phyloP scores from a whole-genome alignment of 805 yeast genomes.

The Priceomyces carsonii region DNA sequence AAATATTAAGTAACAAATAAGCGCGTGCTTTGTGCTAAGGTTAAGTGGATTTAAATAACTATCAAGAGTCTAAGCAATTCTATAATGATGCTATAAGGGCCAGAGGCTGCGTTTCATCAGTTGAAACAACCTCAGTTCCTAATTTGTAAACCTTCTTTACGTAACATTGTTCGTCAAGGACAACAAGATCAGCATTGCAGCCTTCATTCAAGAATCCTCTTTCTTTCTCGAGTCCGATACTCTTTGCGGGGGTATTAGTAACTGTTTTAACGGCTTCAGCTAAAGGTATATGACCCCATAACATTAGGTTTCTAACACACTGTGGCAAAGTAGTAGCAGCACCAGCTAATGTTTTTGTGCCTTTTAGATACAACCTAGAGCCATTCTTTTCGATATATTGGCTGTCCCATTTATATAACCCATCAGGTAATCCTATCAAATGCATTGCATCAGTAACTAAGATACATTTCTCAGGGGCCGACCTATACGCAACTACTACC shows the following conservation, averaged over 20 bases:
- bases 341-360: constrained; percentile 61
- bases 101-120: constrained; percentile 19
- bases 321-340: constrained; percentile 56
- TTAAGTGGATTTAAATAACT: too few species aligned
- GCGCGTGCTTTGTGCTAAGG: too few species aligned
- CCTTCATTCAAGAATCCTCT: constrained; percentile 55
- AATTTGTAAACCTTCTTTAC: constrained; percentile 53
- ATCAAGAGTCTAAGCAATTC: too few species aligned
- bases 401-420: constrained; percentile 53
- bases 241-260: constrained; percentile 55
- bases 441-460: constrained; percentile 62
- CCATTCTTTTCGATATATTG: constrained; percentile 51
- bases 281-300: constrained; percentile 50
- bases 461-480: constrained; percentile 54
- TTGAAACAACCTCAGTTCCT: constrained; percentile 33
- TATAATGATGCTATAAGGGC: too few species aligned
- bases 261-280: constrained; percentile 57
- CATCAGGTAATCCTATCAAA: constrained; percentile 57
- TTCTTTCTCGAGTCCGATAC: constrained; percentile 40
- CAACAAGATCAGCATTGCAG: constrained; percentile 58
- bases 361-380: constrained; percentile 46
- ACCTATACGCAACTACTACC: constrained; percentile 49
- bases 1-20: too few species aligned
- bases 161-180: constrained; percentile 43
- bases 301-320: constrained; percentile 49